These are phyloP conservation scores for Recurvomyces mirabilis DNA, from an alignment of 495 filamentous ascomycete genomes.

Conservation along the genomic window DNA sequence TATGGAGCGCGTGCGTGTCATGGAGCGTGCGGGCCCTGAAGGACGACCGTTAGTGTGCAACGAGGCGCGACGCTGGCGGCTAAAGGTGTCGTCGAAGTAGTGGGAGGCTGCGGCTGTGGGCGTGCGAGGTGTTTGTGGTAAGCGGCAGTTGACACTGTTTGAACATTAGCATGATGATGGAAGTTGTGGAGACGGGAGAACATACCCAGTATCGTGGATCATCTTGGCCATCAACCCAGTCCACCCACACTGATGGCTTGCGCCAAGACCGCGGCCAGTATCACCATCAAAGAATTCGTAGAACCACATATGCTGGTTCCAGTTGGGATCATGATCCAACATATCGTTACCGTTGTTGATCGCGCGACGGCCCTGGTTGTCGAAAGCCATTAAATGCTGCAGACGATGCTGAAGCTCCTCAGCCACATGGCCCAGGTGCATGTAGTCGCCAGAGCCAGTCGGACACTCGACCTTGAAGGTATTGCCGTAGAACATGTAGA, in stretches of 20 bases:
- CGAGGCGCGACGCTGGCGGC: conserved; percentile 37
- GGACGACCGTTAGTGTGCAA: conserved; percentile 1
- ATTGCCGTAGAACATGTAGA: conserved; percentile 91
- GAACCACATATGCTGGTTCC: conserved; percentile 91
- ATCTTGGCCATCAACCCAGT: conserved; percentile 92
- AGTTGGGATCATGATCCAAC: conserved; percentile 81
- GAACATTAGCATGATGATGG: conserved; percentile 13
- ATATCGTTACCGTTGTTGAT: conserved; percentile 72
- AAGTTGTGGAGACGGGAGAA: conserved; percentile 8
- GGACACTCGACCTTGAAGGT: conserved; percentile 84
- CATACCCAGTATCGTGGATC: conserved; percentile 92
- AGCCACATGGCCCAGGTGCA: conserved; percentile 93
- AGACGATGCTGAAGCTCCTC: conserved; percentile 92
- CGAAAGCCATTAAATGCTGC: conserved; percentile 78
- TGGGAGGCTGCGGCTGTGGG: conserved; percentile 71
- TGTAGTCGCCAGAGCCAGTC: conserved; percentile 82
- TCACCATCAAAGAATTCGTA: conserved; percentile 97
- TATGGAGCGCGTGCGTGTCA: conserved; percentile 77
- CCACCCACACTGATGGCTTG: conserved; percentile 94
- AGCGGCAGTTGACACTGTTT: conserved; percentile 68
- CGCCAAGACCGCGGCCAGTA: conserved; percentile 74
- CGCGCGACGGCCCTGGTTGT: conserved; percentile 73
- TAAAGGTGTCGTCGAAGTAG: conserved; percentile 91
- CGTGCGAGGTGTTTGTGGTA: conserved; percentile 85
- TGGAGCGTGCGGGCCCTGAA: conserved; percentile 54